Evolutionary conservation across 441 rosid species (phyloP).

Genomic region (Populus tomentosa): DNA sequence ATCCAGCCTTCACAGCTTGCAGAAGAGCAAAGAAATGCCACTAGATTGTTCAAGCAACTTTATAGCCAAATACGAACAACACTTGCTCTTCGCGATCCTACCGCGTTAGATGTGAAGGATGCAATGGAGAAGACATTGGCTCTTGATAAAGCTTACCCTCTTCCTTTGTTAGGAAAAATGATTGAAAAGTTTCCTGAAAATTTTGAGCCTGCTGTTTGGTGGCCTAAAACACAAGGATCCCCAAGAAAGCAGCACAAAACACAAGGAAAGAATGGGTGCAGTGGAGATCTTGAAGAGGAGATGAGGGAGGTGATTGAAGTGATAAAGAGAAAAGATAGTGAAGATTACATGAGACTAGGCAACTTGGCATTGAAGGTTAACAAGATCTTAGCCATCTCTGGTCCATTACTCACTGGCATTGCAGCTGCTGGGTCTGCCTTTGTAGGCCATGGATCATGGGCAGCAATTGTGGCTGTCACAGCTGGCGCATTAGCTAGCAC

Average conservation of each 20-base stretch:
- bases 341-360: constrained; percentile 60
- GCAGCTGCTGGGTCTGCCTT: constrained; percentile 53
- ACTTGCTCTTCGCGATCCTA: constrained; percentile 22
- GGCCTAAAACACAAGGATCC: constrained; percentile 32
- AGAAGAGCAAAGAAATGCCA: constrained; percentile 71
- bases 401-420: constrained; percentile 57
- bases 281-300: constrained; percentile 41
- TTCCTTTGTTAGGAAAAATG: constrained; percentile 60
- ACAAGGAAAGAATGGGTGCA: constrained; percentile 13
- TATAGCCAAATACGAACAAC: constrained; percentile 26
- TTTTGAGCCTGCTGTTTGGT: constrained; percentile 66
- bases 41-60: constrained; percentile 49
- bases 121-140: constrained; percentile 51
- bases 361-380: constrained; percentile 47
- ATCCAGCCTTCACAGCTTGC: constrained; percentile 68
- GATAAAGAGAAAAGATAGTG: constrained; percentile 48
- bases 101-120: constrained; percentile 41
- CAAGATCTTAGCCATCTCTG: constrained; percentile 53
- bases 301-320: constrained; percentile 46
- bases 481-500: constrained; percentile 53
- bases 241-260: neutral
- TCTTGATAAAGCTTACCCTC: constrained; percentile 68
- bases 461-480: constrained; percentile 27
- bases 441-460: constrained; percentile 30
- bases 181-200: constrained; percentile 54